These are phyloP conservation scores for Simplicillium sp. DNA, from an alignment of 2,329 filamentous ascomycete genomes.

Conservation along the genomic window DNA sequence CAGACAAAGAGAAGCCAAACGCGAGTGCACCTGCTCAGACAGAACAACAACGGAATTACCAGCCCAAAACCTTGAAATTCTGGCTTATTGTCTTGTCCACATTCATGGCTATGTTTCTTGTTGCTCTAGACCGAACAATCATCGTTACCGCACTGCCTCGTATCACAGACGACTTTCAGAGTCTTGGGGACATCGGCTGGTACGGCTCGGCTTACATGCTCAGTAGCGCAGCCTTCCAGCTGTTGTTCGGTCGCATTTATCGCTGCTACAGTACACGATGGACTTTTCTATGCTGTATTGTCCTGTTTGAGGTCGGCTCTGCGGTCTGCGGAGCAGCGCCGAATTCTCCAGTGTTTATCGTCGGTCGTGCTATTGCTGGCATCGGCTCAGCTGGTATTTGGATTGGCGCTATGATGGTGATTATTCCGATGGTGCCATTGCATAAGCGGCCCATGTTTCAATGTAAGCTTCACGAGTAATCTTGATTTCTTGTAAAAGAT, in stretches of 20 bases:
- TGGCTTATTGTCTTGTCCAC: constrained; percentile 46
- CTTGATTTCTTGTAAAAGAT: constrained; percentile 13
- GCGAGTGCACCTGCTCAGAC: too few relatives aligned
- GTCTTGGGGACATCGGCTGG: constrained; percentile 50
- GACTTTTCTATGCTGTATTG: constrained; percentile 34
- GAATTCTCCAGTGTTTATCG: constrained; percentile 42
- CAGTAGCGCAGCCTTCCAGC: constrained; percentile 43
- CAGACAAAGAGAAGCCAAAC: too few relatives aligned
- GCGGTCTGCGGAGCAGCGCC: constrained; percentile 45
- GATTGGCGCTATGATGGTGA: constrained; percentile 45
- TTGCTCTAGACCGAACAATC: constrained; percentile 46
- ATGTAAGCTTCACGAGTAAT: constrained; percentile 27
- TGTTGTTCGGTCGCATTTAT: constrained; percentile 45
- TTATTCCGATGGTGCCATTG: constrained; percentile 49
- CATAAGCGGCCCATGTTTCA: constrained; percentile 51
- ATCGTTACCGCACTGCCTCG: constrained; percentile 33
- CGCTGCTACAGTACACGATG: constrained; percentile 42
- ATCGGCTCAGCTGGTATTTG: constrained; percentile 48
- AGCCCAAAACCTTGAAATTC: constrained; percentile 43
- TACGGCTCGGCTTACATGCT: constrained; percentile 51
- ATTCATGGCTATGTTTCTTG: constrained; percentile 45
- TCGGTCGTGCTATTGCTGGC: constrained; percentile 47
- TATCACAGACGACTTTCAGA: constrained; percentile 42
- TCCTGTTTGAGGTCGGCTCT: constrained; percentile 45
- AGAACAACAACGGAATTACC: too few relatives aligned